These are phyloP conservation scores for Eimeria praecox DNA, from an alignment of 169 alveolate species.

Conservation along the genomic window DNA sequence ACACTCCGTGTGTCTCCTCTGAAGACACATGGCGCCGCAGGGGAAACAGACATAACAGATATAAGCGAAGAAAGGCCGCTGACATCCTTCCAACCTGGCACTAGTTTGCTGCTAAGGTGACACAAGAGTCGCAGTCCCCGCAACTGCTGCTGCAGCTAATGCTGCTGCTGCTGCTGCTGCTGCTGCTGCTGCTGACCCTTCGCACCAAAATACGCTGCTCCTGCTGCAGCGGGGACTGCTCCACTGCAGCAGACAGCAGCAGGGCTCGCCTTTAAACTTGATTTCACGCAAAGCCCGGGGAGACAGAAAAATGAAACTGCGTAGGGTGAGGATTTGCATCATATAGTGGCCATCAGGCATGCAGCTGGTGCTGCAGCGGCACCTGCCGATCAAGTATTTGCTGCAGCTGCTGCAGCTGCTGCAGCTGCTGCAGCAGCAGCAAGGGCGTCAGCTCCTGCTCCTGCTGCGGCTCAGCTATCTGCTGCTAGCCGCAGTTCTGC, in stretches of 20 bases:
- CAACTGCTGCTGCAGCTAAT: background rate
- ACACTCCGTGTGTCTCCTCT: too few species aligned
- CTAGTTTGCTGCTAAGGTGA: background rate
- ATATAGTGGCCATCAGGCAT: background rate
- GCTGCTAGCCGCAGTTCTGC: background rate
- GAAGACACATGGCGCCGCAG: background rate
- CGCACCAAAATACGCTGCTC: background rate
- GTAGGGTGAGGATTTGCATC: background rate
- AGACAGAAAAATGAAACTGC: slow-evolving; percentile 35
- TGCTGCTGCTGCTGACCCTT: slow-evolving; percentile 1
- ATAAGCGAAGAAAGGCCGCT: slow-evolving; percentile 8
- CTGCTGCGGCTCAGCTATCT: background rate
- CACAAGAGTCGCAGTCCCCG: background rate
- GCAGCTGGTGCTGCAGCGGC: background rate
- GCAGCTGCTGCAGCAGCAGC: background rate
- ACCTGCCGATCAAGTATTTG: background rate
- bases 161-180: slow-evolving; percentile 59
- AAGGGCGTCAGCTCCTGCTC: background rate
- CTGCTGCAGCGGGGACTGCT: background rate
- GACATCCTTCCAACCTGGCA: slow-evolving; percentile 15
- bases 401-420: background rate
- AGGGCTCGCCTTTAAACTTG: background rate
- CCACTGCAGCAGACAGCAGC: slow-evolving; percentile 28
- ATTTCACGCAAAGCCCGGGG: background rate
- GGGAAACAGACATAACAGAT: background rate